Base-by-base conservation (phyloP, 768 basidiomycete genomes). In the Thelephora aurantiotincta region DNA sequence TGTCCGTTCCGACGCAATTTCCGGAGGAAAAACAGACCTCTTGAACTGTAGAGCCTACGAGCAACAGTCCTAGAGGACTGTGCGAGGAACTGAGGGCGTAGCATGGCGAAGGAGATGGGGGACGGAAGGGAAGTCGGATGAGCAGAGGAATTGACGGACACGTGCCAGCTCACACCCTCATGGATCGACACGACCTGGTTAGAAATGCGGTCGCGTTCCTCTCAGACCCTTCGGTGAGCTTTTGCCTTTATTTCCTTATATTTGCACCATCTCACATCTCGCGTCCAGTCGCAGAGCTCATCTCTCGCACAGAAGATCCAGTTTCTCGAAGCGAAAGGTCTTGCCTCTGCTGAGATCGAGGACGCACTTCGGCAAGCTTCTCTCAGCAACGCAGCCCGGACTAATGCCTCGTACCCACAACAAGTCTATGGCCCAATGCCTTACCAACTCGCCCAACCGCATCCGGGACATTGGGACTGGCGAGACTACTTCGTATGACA, bases 241-340 rank as follows among this genome's bases (percentile, higher is more conserved):
- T 6, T 6, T 38, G 23, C n/a, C 41, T 35, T 9, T 19, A n/a
- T 14, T 5, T 23, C 3, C 44, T 6, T 35, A n/a, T 5, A 46
- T 6, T 2, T 33, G 19, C 3, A 14, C 16, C 46, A 48, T 57
- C 50, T 53, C 52, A 45, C 22, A 20, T 45, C 13, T 30, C 37
- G 35, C 22, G 42, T 13, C 2, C 36, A 94, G 90, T 72, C 83
- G 0, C 80, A 83, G 57, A 68, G 79, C 33, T 86, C 91, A 2
- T 71, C 90, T 1, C 65, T 94, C 23, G 72, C 84, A 1, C 88
- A 94, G 60, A 78, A 87, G 45, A 74, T 98, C 42, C 82, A 88
- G 52, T 99, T 98, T 67, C 75, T 99, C n/a, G 84, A 96, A 57
- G 82, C 89, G 5, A 97, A 98, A 63, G 96, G 96, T 2, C 69